Evolutionary conservation across 306 rosid genomes (phyloP).

Genomic region (Begonia fuchsioides): DNA sequence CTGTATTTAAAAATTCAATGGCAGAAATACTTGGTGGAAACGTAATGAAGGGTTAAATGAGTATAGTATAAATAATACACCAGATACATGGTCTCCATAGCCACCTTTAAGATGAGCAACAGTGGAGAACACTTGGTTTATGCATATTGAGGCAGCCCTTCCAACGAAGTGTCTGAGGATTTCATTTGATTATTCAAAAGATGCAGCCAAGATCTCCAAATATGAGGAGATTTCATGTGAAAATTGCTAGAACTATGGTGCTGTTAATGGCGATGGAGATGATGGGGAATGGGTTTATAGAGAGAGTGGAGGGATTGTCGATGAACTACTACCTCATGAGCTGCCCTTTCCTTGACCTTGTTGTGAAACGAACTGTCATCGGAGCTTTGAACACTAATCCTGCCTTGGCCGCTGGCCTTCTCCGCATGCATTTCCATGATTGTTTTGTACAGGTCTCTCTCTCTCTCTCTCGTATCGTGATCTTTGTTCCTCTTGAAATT

Average conservation of each 20-base stretch:
- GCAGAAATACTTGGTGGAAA: no score
- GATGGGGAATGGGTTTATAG: neutral
- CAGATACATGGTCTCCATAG: no score
- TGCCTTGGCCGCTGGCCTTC: slow-evolving; percentile 48
- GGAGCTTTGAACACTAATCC: slow-evolving; percentile 50
- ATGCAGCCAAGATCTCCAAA: no score
- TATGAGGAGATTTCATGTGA: neutral
- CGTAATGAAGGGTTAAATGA: no score
- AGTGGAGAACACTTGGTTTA: no score
- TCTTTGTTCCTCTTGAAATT: slow-evolving; percentile 2
- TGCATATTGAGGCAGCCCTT: no score
- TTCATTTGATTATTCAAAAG: no score
- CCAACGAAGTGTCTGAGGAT: no score
- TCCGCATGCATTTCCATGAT: slow-evolving; percentile 83
- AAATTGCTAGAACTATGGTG: neutral
- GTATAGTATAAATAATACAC: no score
- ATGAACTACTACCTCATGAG: slow-evolving; percentile 41
- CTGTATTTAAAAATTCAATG: no score
- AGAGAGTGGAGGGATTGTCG: slow-evolving; percentile 24
- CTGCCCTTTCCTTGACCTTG: slow-evolving; percentile 38
- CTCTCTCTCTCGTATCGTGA: neutral
- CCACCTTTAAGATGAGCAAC: no score
- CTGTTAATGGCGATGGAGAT: neutral
- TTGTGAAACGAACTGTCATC: slow-evolving; percentile 28
- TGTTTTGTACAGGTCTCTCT: slow-evolving; percentile 53